Percentiles rank a stretch among this genome's conserved stretches.
These are phyloP conservation scores for Platanthera zijinensis DNA, from an alignment of 106 monocot species.

Conservation along the genomic window DNA sequence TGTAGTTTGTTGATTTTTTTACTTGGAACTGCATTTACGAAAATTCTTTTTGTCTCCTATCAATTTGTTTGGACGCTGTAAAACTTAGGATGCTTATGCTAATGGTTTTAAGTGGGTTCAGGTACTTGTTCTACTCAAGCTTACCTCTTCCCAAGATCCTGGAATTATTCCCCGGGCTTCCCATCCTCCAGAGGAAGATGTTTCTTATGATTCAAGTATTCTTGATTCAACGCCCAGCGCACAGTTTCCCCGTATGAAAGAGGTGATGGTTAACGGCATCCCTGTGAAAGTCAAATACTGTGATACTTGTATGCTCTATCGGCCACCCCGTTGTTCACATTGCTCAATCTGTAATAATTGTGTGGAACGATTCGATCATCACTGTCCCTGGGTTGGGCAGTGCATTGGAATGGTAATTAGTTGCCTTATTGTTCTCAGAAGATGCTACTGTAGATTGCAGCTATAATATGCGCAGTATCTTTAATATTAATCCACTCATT, in stretches of 20 bases:
- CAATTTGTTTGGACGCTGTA: background rate
- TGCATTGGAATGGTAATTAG: constrained; percentile 26
- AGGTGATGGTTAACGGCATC: constrained; percentile 22
- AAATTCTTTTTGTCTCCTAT: background rate
- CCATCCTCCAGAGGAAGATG: constrained; percentile 89
- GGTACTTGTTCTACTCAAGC: constrained; percentile 59
- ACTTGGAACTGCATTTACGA: background rate
- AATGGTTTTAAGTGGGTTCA: constrained; percentile 6
- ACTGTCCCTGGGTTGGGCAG: constrained; percentile 38
- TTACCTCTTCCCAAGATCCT: constrained; percentile 82
- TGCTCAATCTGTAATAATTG: constrained; percentile 37
- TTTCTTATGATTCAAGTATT: constrained; percentile 35
- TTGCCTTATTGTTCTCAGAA: background rate
- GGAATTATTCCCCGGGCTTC: constrained; percentile 77
- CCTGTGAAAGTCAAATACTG: constrained; percentile 30
- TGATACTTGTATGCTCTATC: constrained; percentile 31
- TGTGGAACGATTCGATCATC: constrained; percentile 38
- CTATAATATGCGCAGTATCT: background rate
- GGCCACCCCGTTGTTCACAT: constrained; percentile 33
- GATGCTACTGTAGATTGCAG: background rate
- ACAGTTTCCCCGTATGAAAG: constrained; percentile 29
- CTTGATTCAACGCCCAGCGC: constrained; percentile 29
- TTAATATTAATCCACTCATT: background rate
- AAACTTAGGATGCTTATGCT: background rate
- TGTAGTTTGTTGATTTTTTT: background rate